Base-by-base conservation (phyloP, 1,139 yeast genomes). In the Lodderomyces theae region DNA sequence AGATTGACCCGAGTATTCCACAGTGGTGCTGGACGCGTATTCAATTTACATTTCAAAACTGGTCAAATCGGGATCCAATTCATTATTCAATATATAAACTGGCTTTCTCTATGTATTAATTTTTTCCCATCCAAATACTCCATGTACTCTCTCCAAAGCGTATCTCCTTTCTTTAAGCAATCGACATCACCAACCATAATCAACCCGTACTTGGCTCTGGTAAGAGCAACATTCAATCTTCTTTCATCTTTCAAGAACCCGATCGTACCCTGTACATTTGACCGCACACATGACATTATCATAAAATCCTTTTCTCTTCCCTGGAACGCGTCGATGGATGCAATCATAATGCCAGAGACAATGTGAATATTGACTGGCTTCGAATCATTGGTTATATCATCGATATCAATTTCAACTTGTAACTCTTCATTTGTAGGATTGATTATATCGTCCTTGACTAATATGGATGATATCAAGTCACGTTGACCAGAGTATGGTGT, bases 401-500 rank as follows among this genome's bases (percentile, higher is more conserved):
- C 83, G 41, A 79, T 70, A 51, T 79, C 85, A 18, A 72, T 66
- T 43, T 78, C 82, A 38, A 74, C 67, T 38, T 64, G 67, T 38
- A 80, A 63, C 3, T 67, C 74, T 37, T 66, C 66, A n/a, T 64
- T 59, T 9, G 60, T 57, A 0, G 88, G 88, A 53, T 82, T 82
- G 39, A 82, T 67, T 10, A 80, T 53, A 7, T 64, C 64, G 53
- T 82, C 81, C 19, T 64, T 58, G 26, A 73, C 75, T 36, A 82
- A 63, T 2, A 57, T 51, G 2, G 70, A 59, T 0, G 88, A 79
- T 12, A 83, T 64, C 43, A 77, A 58, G 53, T 82, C 87, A 51
- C 89, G 67, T 55, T 83, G 89, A 0, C 86, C 87, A 41, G 86
- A 74, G 54, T 83, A 83, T 10, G 88, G 87, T 1, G 89, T 82